Base-by-base conservation (phyloP, 805 yeast genomes). In the Tanozyma kutaoensis region DNA sequence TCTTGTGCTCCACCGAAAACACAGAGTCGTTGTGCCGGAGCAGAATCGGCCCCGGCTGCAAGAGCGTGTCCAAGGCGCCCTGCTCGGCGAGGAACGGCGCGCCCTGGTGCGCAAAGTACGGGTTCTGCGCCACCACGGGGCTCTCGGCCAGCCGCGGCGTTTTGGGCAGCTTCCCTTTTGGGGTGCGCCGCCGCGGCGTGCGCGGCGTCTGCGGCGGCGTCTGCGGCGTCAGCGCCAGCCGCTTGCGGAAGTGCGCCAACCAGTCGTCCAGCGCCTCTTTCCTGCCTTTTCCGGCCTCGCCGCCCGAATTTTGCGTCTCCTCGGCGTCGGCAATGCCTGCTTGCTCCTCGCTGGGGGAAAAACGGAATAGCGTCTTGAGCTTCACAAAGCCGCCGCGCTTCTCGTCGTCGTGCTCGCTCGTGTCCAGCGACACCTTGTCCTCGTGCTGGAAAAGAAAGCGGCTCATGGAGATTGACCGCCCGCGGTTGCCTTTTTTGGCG, bases 81-180 rank as follows among this genome's bases (percentile, higher is more conserved):
- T 70, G 76, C 3, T n/a, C n/a, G n/a, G n/a, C n/a, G n/a, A n/a
- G n/a, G n/a, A 72, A 72, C 4, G 77, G 76, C 8, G 65, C 43
- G 1, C 77, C 76, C 36, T 70, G 76, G 38, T 65, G 69, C 4
- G 62, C 65, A 45, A 70, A 70, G 42, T 71, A 70, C 14, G 69
- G 65, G 40, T 62, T 69, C 11, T 58, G 49, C 14, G 36, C 34
- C 17, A 51, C 44, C 14, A 50, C 48, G 2, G 50, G 50, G 24
- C 52, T 52, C 12, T n/a, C n/a, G n/a, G n/a, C n/a, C n/a, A n/a
- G n/a, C n/a, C n/a, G n/a, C n/a, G n/a, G n/a, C n/a, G 28, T 24
- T 19, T 19, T 13, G 9, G 12, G 24, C 12, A 23, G n/a, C 6
- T 32, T 32, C 15, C 24, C 15, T 24, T 23, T 27, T 23, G 29